phyloP scores from a whole-genome alignment of 108 stramenopile genomes.

The Phaeodactylum tricornutum region DNA sequence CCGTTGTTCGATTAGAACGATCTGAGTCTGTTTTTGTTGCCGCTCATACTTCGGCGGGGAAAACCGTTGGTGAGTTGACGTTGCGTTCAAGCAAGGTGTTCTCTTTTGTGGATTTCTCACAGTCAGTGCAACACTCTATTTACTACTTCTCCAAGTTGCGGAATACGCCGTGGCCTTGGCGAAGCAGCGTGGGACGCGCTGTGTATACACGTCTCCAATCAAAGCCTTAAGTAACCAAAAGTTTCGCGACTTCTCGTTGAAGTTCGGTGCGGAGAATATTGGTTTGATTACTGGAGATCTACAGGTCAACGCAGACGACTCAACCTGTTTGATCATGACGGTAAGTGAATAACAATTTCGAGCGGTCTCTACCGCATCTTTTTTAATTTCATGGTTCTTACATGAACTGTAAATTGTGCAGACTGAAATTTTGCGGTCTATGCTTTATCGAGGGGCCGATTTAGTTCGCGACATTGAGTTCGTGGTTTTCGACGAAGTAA shows the following conservation, averaged over 20 bases:
- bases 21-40: constrained; percentile 87
- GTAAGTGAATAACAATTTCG: too few species aligned
- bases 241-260: constrained; percentile 81
- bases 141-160: too few species aligned
- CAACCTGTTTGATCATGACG: constrained; percentile 91
- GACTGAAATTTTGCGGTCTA: constrained; percentile 95
- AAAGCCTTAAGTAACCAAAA: constrained; percentile 94
- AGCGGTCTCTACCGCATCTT: too few species aligned
- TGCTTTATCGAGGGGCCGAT: constrained; percentile 99
- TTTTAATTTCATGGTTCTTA: too few species aligned
- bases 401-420: too few species aligned
- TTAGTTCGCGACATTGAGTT: constrained; percentile 93
- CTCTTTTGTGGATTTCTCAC: background rate
- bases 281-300: constrained; percentile 99
- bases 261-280: constrained; percentile 58
- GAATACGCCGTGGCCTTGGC: constrained; percentile 88
- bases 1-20: constrained; percentile 69
- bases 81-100: background rate
- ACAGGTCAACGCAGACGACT: constrained; percentile 74
- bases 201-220: constrained; percentile 89
- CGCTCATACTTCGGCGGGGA: constrained; percentile 88
- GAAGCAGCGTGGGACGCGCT: constrained; percentile 57
- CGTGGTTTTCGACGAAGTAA: constrained; percentile 91
- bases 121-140: too few species aligned
- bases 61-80: background rate